Evolutionary conservation across 768 basidiomycete genomes (phyloP).

Genomic region (Tephrocybe sp.): DNA sequence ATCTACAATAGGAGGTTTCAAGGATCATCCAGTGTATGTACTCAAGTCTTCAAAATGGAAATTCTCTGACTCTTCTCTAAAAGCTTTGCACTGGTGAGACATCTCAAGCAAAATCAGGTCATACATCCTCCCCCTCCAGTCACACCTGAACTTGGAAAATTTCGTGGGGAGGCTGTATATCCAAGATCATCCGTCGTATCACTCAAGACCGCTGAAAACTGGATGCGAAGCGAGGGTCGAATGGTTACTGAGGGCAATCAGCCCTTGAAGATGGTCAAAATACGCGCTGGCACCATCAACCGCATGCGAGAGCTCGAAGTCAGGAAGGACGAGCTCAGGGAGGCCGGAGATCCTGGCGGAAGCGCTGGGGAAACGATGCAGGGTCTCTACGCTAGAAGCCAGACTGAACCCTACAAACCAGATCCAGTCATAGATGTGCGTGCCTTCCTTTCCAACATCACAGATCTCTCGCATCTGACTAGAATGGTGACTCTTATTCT

Average conservation of each 20-base stretch:
- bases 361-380: constrained; percentile 64
- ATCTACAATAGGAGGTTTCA: constrained; percentile 86
- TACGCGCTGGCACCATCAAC: constrained; percentile 78
- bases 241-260: constrained; percentile 71
- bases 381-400: constrained; percentile 80
- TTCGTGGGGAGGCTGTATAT: constrained; percentile 92
- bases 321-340: constrained; percentile 40
- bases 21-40: constrained; percentile 87
- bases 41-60: constrained; percentile 1
- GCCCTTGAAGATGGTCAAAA: constrained; percentile 88
- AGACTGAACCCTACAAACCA: constrained; percentile 82
- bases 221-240: constrained; percentile 85
- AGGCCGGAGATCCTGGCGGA: constrained; percentile 34
- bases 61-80: not conserved
- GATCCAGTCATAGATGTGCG: constrained; percentile 83
- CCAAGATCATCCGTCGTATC: constrained; percentile 80
- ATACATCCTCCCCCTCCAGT: constrained; percentile 66
- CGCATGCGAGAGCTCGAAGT: constrained; percentile 66
- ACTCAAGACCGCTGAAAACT: constrained; percentile 91
- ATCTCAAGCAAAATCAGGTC: constrained; percentile 86
- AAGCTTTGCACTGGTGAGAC: constrained; percentile 83
- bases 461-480: not conserved
- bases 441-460: constrained; percentile 17
- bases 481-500: constrained; percentile 6
- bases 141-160: constrained; percentile 81